These are phyloP conservation scores for Paramecium tetraurelia DNA, from an alignment of 73 alveolate species.

Conservation along the genomic window DNA sequence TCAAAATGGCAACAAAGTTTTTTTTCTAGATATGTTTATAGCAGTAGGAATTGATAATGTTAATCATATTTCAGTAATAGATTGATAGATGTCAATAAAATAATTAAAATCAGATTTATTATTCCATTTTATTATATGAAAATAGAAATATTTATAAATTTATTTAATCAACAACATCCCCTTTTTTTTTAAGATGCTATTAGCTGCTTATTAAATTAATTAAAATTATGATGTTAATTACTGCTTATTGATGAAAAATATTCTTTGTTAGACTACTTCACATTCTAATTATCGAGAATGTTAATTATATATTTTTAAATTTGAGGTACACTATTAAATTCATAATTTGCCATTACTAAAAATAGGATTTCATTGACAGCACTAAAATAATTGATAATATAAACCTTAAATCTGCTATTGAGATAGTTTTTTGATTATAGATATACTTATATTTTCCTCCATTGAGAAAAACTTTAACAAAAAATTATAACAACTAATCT, in stretches of 20 bases:
- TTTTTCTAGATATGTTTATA: background rate
- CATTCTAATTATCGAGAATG: background rate
- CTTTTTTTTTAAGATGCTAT: background rate
- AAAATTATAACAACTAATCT: background rate
- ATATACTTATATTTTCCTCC: constrained; percentile 29
- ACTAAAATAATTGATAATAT: background rate
- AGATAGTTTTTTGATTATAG: background rate
- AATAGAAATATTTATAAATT: background rate
- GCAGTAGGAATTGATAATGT: background rate
- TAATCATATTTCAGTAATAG: background rate
- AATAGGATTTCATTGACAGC: background rate
- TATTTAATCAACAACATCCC: background rate
- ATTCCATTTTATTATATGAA: background rate
- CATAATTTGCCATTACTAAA: background rate
- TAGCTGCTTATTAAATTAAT: background rate
- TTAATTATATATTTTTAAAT: background rate
- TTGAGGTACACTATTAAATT: background rate
- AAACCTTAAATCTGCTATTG: constrained; percentile 32
- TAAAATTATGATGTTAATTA: background rate
- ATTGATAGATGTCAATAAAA: background rate
- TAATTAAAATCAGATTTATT: background rate
- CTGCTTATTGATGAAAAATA: background rate
- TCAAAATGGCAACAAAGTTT: background rate
- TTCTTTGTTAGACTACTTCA: background rate
- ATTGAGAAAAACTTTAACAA: background rate